Evolutionary conservation across 192 early-diverging fungal genomes (phyloP).

Genomic region (Jimgerdemannia flammicorona): DNA sequence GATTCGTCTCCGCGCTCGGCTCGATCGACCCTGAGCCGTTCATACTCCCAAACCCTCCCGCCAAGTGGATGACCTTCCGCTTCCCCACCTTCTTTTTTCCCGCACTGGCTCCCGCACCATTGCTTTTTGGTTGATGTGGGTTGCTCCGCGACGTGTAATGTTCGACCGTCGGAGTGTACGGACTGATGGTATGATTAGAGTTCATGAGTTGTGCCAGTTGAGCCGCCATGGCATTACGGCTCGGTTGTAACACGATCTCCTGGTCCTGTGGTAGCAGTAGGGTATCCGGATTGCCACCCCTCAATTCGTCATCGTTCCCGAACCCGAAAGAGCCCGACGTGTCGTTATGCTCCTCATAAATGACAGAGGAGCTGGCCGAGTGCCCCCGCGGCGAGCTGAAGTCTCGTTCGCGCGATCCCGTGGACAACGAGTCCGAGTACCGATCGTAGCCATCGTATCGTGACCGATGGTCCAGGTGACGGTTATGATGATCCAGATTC

Average conservation of each 20-base stretch:
- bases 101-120: slow-evolving; percentile 1
- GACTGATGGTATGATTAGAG: slow-evolving; percentile 85
- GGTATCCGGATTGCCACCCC: slow-evolving; percentile 1
- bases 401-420: not conserved
- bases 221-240: slow-evolving; percentile 78
- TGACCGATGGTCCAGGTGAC: not conserved
- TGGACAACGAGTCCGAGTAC: not conserved
- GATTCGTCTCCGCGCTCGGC: not conserved
- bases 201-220: slow-evolving; percentile 82
- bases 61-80: slow-evolving; percentile 22
- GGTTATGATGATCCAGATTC: not conserved
- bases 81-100: slow-evolving; percentile 32
- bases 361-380: not conserved
- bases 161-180: slow-evolving; percentile 72
- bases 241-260: slow-evolving; percentile 61
- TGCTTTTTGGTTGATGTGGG: slow-evolving; percentile 31
- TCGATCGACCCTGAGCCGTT: not conserved
- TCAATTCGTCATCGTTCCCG: not conserved
- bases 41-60: not conserved
- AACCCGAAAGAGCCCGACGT: not conserved
- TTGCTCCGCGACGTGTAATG: slow-evolving; percentile 77
- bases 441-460: not conserved
- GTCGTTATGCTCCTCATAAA: not conserved
- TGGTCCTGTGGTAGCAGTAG: slow-evolving; percentile 15
- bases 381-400: not conserved